Percentiles rank a stretch among this genome's conserved stretches.
Conservation (phyloP, 1,139 yeast species). For the Blastobotrys aristatus region DNA sequence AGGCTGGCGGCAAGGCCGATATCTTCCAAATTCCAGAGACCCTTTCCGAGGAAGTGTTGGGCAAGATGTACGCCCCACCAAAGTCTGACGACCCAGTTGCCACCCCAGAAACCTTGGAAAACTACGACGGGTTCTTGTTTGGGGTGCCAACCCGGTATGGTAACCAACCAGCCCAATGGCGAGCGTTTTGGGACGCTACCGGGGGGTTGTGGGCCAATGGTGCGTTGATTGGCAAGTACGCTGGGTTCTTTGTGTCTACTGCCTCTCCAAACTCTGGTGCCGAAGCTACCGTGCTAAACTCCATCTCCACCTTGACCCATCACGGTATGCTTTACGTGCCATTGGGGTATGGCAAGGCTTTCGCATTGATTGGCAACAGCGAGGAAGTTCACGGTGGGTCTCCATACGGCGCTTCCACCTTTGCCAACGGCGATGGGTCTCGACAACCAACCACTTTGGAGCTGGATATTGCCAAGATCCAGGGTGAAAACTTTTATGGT, state of each 20-base stretch:
- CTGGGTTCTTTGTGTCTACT: conserved; percentile 71
- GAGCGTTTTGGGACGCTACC: conserved; percentile 75
- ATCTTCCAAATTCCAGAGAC: conserved; percentile 76
- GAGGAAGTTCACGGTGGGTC: conserved; percentile 77
- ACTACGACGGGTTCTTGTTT: conserved; percentile 71
- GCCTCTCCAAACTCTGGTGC: conserved; percentile 86
- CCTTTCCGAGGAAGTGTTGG: conserved; percentile 56
- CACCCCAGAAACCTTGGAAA: conserved; percentile 51
- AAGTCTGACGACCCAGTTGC: conserved; percentile 61
- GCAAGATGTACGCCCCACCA: conserved; percentile 59
- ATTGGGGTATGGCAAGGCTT: conserved; percentile 65
- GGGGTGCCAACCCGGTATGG: conserved; percentile 86
- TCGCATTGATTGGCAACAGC: conserved; percentile 53
- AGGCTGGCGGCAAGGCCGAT: conserved; percentile 68
- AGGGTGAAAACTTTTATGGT: conserved; percentile 60
- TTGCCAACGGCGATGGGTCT: conserved; percentile 75
- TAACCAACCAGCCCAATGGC: conserved; percentile 75
- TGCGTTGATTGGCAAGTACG: conserved; percentile 67
- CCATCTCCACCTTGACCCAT: conserved; percentile 65
- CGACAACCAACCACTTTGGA: conserved; percentile 67
- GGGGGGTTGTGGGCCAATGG: conserved; percentile 82
- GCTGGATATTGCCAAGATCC: conserved; percentile 55
- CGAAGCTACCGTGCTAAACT: conserved; percentile 62
- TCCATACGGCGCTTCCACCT: conserved; percentile 86
- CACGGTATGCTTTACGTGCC: conserved; percentile 81